phyloP scores from a whole-genome alignment of 306 rosid species.

The Casuarina equisetifolia region DNA sequence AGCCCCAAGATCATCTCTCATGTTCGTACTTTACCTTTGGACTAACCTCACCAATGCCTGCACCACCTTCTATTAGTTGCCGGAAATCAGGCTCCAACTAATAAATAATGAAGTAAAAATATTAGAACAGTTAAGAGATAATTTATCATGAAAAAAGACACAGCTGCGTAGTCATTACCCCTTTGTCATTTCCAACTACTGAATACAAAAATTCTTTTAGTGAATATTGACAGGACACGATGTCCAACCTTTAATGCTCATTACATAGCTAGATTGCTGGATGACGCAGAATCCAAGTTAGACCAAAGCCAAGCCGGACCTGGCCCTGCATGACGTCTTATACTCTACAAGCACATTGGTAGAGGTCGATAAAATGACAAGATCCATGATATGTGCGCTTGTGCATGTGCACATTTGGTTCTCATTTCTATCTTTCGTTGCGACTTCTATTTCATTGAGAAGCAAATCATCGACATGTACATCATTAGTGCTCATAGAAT shows the following conservation, averaged over 20 bases:
- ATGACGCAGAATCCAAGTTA: not conserved
- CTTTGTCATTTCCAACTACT: not conserved
- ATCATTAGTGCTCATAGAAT: no score
- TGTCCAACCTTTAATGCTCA: not conserved
- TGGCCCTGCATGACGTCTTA: not conserved
- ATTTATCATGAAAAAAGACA: not conserved
- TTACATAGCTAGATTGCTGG: not conserved
- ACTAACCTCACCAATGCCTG: constrained; percentile 63
- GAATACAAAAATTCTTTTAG: not conserved
- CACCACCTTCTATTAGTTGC: constrained; percentile 73
- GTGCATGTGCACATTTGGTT: no score
- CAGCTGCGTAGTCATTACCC: not conserved
- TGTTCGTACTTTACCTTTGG: constrained; percentile 52
- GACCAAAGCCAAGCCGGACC: not conserved
- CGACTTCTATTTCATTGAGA: not conserved
- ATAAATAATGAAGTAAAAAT: not conserved
- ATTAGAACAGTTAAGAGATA: not conserved
- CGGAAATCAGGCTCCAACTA: constrained; percentile 73
- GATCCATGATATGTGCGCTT: not conserved
- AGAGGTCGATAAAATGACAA: not conserved
- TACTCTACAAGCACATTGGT: not conserved
- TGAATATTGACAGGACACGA: not conserved
- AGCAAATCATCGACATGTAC: no score
- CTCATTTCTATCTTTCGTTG: not conserved
- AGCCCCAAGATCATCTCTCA: constrained; percentile 60